Percentiles rank a stretch among this genome's conserved stretches.
Evolutionary conservation across 2,329 filamentous ascomycete species (phyloP).

Genomic region (Fusarium continuum): DNA sequence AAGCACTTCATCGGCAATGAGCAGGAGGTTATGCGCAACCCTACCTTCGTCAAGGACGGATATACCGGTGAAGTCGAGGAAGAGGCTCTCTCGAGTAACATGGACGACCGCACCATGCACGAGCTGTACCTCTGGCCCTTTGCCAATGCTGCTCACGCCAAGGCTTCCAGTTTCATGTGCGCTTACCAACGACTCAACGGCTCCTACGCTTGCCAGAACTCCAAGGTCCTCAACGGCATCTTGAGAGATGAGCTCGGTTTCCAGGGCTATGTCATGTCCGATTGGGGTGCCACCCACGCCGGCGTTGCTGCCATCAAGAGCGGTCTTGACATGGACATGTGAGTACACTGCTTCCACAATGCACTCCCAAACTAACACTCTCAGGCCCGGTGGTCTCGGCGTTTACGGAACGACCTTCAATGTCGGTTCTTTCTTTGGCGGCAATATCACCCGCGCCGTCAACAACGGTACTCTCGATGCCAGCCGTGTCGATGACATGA

Average conservation of each 20-base stretch:
- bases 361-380: neutral
- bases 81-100: constrained; percentile 54
- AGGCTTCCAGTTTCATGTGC: constrained; percentile 63
- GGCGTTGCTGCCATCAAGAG: constrained; percentile 73
- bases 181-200: constrained; percentile 84
- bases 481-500: constrained; percentile 57
- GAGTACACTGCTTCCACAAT: neutral
- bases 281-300: constrained; percentile 81
- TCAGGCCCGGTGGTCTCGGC: constrained; percentile 51
- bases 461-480: constrained; percentile 57
- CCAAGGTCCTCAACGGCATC: constrained; percentile 76
- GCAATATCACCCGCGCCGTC: constrained; percentile 57
- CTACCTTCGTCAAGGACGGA: constrained; percentile 38
- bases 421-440: constrained; percentile 55
- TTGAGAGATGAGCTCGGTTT: constrained; percentile 84
- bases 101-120: constrained; percentile 68
- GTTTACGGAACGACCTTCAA: constrained; percentile 43
- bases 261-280: constrained; percentile 81
- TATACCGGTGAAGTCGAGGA: constrained; percentile 36
- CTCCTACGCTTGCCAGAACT: constrained; percentile 84
- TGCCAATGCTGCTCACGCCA: constrained; percentile 47
- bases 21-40: constrained; percentile 49
- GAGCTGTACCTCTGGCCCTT: constrained; percentile 56
- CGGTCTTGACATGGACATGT: constrained; percentile 72
- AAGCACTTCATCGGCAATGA: constrained; percentile 54